Conservation (phyloP, 2,329 filamentous ascomycete genomes). For the Monilinia aucupariae region DNA sequence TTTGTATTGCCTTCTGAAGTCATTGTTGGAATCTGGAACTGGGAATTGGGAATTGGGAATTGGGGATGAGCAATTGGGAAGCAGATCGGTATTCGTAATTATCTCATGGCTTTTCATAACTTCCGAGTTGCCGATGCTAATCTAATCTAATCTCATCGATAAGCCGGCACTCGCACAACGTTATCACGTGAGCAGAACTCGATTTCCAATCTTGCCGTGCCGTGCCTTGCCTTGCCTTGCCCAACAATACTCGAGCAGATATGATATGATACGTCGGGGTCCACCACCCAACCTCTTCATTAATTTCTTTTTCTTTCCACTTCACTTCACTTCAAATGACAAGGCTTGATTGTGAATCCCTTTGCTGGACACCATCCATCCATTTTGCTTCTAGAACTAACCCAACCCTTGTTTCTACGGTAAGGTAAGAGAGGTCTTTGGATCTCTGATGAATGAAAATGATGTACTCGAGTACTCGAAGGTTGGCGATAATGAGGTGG, state of each 20-base stretch:
- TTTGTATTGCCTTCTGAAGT: constrained; percentile 1
- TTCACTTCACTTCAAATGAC: background rate
- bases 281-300: constrained; percentile 16
- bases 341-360: background rate
- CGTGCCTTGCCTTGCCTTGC: too few species aligned
- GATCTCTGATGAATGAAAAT: too few species aligned
- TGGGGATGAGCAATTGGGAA: too few species aligned
- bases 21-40: background rate
- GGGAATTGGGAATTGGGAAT: too few species aligned
- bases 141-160: background rate
- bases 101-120: background rate
- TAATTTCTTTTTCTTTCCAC: constrained; percentile 13
- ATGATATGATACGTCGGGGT: too few species aligned
- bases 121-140: background rate
- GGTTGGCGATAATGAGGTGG: constrained; percentile 9
- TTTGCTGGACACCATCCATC: constrained; percentile 15
- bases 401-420: background rate
- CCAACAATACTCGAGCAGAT: too few species aligned
- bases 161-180: background rate
- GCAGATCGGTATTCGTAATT: too few species aligned
- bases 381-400: constrained; percentile 1
- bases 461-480: too few species aligned
- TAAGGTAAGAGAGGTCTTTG: too few species aligned
- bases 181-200: background rate
- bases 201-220: too few species aligned